Evolutionary conservation across 129 eudicot species (phyloP).

Genomic region (Dittrichia graveolens): DNA sequence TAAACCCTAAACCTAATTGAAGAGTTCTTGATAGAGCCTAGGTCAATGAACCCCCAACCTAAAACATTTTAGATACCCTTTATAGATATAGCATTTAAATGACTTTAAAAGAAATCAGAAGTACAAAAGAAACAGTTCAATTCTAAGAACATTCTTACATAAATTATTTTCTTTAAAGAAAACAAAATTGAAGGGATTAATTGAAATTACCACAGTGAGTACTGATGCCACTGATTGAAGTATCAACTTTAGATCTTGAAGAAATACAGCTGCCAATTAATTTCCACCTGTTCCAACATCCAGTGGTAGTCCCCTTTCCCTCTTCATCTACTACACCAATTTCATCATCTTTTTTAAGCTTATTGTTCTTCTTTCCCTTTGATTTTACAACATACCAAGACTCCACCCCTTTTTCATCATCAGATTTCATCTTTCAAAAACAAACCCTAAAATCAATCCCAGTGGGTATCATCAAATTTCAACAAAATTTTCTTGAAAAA

Average conservation of each 20-base stretch:
- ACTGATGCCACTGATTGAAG: slow-evolving; percentile 83
- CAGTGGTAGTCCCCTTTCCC: slow-evolving; percentile 24
- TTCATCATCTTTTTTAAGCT: slow-evolving; percentile 52
- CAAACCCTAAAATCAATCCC: slow-evolving; percentile 47
- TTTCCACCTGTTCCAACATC: slow-evolving; percentile 80
- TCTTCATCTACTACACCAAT: slow-evolving; percentile 31
- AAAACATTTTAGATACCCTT: slow-evolving; percentile 5
- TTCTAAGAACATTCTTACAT: slow-evolving; percentile 8
- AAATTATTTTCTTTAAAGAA: not conserved
- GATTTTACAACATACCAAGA: slow-evolving; percentile 70
- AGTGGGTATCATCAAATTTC: slow-evolving; percentile 49
- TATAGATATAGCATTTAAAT: not conserved
- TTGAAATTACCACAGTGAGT: slow-evolving; percentile 60
- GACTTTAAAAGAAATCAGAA: slow-evolving; percentile 22
- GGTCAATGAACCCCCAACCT: not conserved
- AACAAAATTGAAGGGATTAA: not conserved
- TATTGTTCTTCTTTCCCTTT: slow-evolving; percentile 62
- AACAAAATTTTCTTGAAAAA: not conserved
- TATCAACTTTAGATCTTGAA: slow-evolving; percentile 99
- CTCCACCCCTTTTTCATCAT: slow-evolving; percentile 56
- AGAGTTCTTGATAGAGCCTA: slow-evolving; percentile 15
- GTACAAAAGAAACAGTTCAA: slow-evolving; percentile 5
- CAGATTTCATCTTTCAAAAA: slow-evolving; percentile 62
- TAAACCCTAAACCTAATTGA: slow-evolving; percentile 20
- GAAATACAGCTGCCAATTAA: slow-evolving; percentile 76